Evolutionary conservation across 2,329 filamentous ascomycete genomes (phyloP).

Genomic region (Ophiostoma fasciatum): DNA sequence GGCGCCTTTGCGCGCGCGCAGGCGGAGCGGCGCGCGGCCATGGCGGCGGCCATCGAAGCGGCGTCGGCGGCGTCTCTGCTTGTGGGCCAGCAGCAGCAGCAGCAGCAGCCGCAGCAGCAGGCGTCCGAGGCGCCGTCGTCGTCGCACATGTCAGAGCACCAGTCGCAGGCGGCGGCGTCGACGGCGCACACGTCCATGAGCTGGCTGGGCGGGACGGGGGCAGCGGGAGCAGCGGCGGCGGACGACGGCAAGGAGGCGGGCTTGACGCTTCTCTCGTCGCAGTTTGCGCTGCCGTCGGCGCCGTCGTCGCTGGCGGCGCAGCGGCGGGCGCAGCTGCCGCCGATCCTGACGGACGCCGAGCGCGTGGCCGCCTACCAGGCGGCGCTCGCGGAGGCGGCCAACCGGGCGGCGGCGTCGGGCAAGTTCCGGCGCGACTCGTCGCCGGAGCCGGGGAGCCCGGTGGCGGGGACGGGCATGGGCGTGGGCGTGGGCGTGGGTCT

Average conservation of each 20-base stretch:
- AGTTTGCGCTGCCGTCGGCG: constrained; percentile 1
- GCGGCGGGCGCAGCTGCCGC: constrained; percentile 2
- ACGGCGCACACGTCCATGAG: constrained; percentile 39
- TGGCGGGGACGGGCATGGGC: neutral
- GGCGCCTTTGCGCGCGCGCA: constrained; percentile 41
- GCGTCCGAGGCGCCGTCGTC: constrained; percentile 28
- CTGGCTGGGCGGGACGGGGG: constrained; percentile 15
- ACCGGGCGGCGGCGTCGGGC: constrained; percentile 59
- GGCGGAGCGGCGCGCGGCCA: constrained; percentile 26
- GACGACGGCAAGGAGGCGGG: constrained; percentile 1
- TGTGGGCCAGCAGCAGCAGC: too few relatives aligned
- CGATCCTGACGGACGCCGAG: constrained; percentile 10
- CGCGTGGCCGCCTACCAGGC: constrained; percentile 53
- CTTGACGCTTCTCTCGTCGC: constrained; percentile 4
- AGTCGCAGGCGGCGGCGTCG: constrained; percentile 29
- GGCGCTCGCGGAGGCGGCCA: constrained; percentile 68
- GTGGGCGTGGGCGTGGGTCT: neutral
- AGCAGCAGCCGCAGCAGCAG: constrained; percentile 14
- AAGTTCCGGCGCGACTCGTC: constrained; percentile 51
- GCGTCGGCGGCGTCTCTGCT: constrained; percentile 2
- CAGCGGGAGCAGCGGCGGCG: neutral
- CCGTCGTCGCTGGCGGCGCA: neutral
- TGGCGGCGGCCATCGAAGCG: constrained; percentile 4
- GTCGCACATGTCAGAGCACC: constrained; percentile 28
- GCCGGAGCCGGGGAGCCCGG: neutral